These are phyloP conservation scores for Leucocoprinus birnbaumii DNA, from an alignment of 768 basidiomycete genomes.

Conservation along the genomic window DNA sequence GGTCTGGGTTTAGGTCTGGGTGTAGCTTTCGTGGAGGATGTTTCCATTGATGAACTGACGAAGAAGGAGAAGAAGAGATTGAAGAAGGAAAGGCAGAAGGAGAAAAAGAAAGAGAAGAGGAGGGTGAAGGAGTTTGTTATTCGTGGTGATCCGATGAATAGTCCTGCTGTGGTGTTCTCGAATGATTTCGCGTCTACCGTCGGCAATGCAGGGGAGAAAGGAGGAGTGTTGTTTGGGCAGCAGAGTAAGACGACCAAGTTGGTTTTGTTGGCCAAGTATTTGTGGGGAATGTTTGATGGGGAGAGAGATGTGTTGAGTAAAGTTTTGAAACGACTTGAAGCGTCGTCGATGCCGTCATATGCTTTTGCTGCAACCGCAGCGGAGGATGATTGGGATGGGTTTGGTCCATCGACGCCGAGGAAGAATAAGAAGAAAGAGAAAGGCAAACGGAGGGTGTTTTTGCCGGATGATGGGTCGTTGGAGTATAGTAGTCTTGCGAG, in stretches of 20 bases:
- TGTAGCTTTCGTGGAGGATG: too few species aligned
- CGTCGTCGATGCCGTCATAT: neutral
- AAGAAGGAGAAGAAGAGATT: constrained; percentile 12
- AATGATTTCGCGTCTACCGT: too few species aligned
- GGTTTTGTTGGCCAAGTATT: constrained; percentile 51
- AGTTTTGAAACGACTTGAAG: constrained; percentile 23
- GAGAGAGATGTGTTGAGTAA: constrained; percentile 31
- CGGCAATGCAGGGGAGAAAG: neutral
- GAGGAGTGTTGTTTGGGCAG: neutral
- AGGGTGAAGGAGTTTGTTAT: too few species aligned
- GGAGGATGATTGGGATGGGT: constrained; percentile 5
- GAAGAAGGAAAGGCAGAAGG: constrained; percentile 6
- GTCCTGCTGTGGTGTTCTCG: too few species aligned
- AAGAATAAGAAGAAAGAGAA: constrained; percentile 13
- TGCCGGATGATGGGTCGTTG: neutral
- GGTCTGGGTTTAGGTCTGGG: too few species aligned
- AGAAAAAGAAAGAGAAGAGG: neutral
- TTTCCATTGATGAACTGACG: constrained; percentile 9
- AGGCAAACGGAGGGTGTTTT: constrained; percentile 3
- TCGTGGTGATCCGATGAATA: too few species aligned
- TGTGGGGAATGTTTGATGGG: constrained; percentile 55
- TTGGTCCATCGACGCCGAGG: too few species aligned
- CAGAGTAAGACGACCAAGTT: constrained; percentile 38
- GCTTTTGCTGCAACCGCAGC: neutral
- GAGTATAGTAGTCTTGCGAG: constrained; percentile 7